Base-by-base conservation (phyloP, 176 grass and related monocot genomes). In the Cenchrus fungigraminus region DNA sequence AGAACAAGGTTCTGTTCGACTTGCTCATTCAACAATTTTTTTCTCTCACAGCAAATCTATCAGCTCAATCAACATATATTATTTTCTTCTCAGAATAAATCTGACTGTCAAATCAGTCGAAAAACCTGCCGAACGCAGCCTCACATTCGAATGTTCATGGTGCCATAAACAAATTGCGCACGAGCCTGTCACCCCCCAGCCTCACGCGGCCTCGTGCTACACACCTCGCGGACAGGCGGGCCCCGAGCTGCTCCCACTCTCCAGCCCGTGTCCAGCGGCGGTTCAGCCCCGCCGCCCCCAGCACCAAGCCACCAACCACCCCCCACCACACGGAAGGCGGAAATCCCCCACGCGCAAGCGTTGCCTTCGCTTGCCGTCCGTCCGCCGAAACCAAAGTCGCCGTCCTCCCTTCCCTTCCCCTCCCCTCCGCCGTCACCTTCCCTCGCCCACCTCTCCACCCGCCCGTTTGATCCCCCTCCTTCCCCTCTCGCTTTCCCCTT, bases 331-430 rank as follows among this genome's bases (percentile, higher is more conserved):
- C 83, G 77, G 37, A 65, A 86, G 68, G 43, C 83, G 77, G 34
- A 78, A 86, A 81, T 12, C 29, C 83, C 25, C 88, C 63, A 76
- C 63, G 64, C 79, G 79, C 65, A 55, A 56, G 52, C 74, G 32
- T 58, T 15, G 62, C 74, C 12, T 32, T 71, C 46, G 75, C 74
- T 82, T 79, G 79, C 88, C 72, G 82, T 89, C 64, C 37, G 81
- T 73, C 68, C 20, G 75, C 81, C 81, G 68, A 89, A 81, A 70
- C 71, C 77, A 57, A 86, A 90, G 79, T 82, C 83, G 79, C 88
- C 72, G 82, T 89, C 64, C 37, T 19, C 44, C 69, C 75, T 79
- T 65, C 25, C 25, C 25, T 19, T 43, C 52, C 63, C 62, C 44
- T 71, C 75, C 40, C 82, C 77, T 74, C 64, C 84, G 75, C 76